Base-by-base conservation (phyloP, 176 grass and related monocot genomes). In the Dendrocalamus sinicus region DNA sequence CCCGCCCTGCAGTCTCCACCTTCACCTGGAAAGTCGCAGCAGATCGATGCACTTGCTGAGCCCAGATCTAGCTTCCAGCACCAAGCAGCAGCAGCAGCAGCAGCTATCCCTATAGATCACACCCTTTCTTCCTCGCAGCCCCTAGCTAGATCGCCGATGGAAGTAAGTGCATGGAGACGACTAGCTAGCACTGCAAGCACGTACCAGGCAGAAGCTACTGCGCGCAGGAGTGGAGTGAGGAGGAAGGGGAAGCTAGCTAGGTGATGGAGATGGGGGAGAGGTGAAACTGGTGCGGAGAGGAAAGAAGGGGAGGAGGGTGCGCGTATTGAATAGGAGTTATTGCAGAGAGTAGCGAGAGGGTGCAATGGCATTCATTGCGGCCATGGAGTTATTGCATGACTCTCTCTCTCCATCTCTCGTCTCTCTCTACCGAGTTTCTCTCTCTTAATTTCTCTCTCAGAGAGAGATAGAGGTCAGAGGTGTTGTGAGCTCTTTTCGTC, bases 301-400 rank as follows among this genome's bases (percentile, higher is more conserved):
- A 66, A 23, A 62, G 73, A 66, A 23, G 68, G 73, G 77, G 88
- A 19, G 82, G 90, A 54, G 22, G 93, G 79, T 76, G 85, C 6
- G 86, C 63, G 89, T 82, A 94, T 92, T 92, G 93, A 95, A 92
- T 90, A 76, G 86, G 91, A 26, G 88, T 98, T 84, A 98, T 81
- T 95, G 96, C 75, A 37, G 86, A 72, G 91, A 75, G 93, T 75
- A 87, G 90, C 85, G 88, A 93, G 92, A 92, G 89, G 95, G 95
- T 98, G 93, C 91, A 90, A 93, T 78, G 92, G 90, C 93, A 95
- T 98, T 98, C 92, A 95, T 94, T 95, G 93, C 84, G 80, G 89
- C 86, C 78, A 85, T 80, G 89, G 89, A 84, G 91, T 92, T 85
- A 94, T 91, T 93, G 75, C 84, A 83, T 75, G 82, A 15, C 75